A percentile compares a stretch with the other conserved stretches of the same genome.
Evolutionary conservation across 2,329 filamentous ascomycete genomes (phyloP).

Genomic region (Calonectria pseudoreteaudii): DNA sequence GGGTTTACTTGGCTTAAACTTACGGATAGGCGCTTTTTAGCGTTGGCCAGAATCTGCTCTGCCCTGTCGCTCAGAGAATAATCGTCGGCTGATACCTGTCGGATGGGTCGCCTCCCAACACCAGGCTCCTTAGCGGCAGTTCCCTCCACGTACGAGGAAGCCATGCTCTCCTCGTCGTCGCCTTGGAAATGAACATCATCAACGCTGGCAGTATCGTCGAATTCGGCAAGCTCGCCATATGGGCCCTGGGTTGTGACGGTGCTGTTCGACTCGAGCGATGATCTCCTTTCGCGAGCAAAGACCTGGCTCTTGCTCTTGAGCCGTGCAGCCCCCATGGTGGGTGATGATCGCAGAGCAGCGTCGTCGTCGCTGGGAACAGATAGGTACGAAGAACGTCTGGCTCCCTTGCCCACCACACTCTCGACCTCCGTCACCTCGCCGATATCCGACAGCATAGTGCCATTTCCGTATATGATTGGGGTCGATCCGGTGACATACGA

Average conservation of each 20-base stretch:
- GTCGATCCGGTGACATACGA: constrained; percentile 57
- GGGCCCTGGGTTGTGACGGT: constrained; percentile 67
- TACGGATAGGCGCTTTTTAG: constrained; percentile 89
- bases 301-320: constrained; percentile 60
- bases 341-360: constrained; percentile 56
- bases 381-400: constrained; percentile 52
- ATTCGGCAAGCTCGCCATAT: constrained; percentile 66
- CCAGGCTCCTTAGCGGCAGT: constrained; percentile 44
- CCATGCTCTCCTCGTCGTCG: constrained; percentile 75
- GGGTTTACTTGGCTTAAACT: constrained; percentile 48
- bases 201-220: constrained; percentile 71
- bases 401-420: constrained; percentile 58
- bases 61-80: constrained; percentile 84
- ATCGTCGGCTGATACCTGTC: constrained; percentile 56
- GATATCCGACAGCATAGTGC: constrained; percentile 77
- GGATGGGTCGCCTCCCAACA: constrained; percentile 24
- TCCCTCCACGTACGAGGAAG: constrained; percentile 66
- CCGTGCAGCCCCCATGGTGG: constrained; percentile 56
- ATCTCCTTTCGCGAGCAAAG: constrained; percentile 60
- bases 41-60: constrained; percentile 91
- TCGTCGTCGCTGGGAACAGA: constrained; percentile 50
- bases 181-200: constrained; percentile 75
- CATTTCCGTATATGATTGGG: constrained; percentile 76
- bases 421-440: constrained; percentile 68
- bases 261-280: constrained; percentile 71